These are phyloP conservation scores for Pseudopyrenochaeta lycopersici DNA, from an alignment of 2,329 filamentous ascomycete genomes.

Conservation along the genomic window DNA sequence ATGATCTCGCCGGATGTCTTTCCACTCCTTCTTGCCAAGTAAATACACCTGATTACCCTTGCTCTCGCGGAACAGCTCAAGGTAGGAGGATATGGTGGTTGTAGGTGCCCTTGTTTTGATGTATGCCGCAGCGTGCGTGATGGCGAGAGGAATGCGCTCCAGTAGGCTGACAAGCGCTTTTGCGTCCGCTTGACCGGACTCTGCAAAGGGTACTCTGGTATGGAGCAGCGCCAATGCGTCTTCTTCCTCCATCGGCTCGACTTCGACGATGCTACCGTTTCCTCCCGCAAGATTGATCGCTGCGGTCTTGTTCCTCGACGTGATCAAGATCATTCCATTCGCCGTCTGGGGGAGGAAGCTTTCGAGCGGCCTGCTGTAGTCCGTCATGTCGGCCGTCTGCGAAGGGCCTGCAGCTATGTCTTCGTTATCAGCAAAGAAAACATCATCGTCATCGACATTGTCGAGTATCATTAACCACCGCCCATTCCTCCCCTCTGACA, in stretches of 20 bases:
- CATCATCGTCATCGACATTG: slow-evolving; percentile 21
- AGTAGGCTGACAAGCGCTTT: slow-evolving; percentile 26
- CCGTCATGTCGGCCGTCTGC: background rate
- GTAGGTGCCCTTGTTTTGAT: slow-evolving; percentile 6
- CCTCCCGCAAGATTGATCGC: slow-evolving; percentile 23
- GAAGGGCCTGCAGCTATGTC: no score
- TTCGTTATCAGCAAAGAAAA: no score
- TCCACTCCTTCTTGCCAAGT: slow-evolving; percentile 28
- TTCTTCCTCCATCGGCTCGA: slow-evolving; percentile 31
- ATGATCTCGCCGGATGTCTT: slow-evolving; percentile 41
- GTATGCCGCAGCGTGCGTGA: slow-evolving; percentile 10
- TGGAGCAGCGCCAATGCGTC: slow-evolving; percentile 28
- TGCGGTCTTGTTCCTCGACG: slow-evolving; percentile 20
- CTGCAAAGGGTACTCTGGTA: slow-evolving; percentile 22
- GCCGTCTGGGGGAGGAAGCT: slow-evolving; percentile 17
- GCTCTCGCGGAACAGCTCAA: slow-evolving; percentile 33
- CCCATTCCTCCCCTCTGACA: slow-evolving; percentile 16
- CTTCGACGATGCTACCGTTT: slow-evolving; percentile 17
- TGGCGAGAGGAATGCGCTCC: slow-evolving; percentile 29
- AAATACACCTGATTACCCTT: slow-evolving; percentile 33
- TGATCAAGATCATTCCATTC: slow-evolving; percentile 21
- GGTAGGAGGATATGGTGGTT: slow-evolving; percentile 7
- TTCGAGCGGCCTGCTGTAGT: slow-evolving; percentile 1
- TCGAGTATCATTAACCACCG: slow-evolving; percentile 26
- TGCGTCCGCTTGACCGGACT: slow-evolving; percentile 5